Conservation (phyloP, 495 filamentous ascomycete genomes). For the Acidomyces sp. region DNA sequence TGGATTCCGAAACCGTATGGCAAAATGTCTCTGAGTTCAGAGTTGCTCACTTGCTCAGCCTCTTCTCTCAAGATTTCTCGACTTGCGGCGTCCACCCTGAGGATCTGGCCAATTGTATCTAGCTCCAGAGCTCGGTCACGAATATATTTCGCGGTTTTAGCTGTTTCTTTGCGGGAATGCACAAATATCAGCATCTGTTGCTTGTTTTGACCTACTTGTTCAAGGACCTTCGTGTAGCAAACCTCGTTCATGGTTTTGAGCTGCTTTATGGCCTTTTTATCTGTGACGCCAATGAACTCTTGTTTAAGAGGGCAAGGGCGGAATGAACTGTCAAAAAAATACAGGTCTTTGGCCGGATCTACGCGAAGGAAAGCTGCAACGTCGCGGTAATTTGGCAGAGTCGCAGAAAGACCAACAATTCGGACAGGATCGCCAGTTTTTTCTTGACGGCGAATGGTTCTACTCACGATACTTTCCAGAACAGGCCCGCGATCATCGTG, state of each 20-base stretch:
- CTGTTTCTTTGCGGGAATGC: conserved; percentile 93
- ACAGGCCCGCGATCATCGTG: conserved; percentile 97
- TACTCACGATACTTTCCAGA: conserved; percentile 88
- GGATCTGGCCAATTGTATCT: conserved; percentile 92
- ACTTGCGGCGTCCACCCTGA: conserved; percentile 85
- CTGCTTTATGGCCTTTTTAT: conserved; percentile 98
- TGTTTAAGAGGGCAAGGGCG: conserved; percentile 86
- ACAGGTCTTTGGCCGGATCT: conserved; percentile 70
- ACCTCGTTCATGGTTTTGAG: conserved; percentile 99
- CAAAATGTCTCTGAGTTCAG: conserved; percentile 84
- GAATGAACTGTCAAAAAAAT: conserved; percentile 93
- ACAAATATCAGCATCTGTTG: conserved; percentile 99
- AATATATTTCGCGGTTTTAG: conserved; percentile 92
- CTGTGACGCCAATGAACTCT: conserved; percentile 94
- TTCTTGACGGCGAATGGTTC: conserved; percentile 84
- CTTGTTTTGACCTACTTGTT: conserved; percentile 79
- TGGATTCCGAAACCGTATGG: conserved; percentile 97
- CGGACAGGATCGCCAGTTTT: conserved; percentile 85
- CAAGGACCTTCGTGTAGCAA: conserved; percentile 91
- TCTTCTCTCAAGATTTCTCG: conserved; percentile 77
- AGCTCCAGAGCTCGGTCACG: conserved; percentile 88
- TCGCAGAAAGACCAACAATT: conserved; percentile 85
- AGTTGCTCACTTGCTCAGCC: conserved; percentile 67
- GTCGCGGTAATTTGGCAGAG: conserved; percentile 91
- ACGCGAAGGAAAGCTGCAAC: conserved; percentile 92